A percentile compares a stretch with the other conserved stretches of the same genome.
Conservation (phyloP, 768 basidiomycete genomes). For the Phlebiopsis gigantea region DNA sequence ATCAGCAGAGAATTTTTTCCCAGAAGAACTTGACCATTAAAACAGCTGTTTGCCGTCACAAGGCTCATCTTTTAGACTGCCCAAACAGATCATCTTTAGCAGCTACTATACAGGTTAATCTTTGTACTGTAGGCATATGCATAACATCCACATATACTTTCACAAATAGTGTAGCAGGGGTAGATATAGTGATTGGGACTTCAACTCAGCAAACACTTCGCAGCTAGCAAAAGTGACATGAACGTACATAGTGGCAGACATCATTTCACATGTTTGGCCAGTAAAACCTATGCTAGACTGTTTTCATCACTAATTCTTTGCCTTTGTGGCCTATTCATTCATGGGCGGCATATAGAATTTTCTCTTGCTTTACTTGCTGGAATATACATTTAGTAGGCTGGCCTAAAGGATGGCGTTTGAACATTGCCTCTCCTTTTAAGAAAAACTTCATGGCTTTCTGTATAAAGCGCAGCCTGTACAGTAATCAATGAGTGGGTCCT, state of each 20-base stretch:
- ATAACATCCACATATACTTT: conserved; percentile 37
- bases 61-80: neutral
- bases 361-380: conserved; percentile 9
- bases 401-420: neutral
- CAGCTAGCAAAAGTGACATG: conserved; percentile 36
- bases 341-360: conserved; percentile 5
- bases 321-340: conserved; percentile 22
- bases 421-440: conserved; percentile 9
- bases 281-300: conserved; percentile 18
- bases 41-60: neutral
- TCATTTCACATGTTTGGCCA: conserved; percentile 21
- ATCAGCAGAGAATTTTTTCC: conserved; percentile 3
- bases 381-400: conserved; percentile 23
- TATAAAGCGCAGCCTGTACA: conserved; percentile 7
- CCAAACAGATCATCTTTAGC: conserved; percentile 19
- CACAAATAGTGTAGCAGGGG: conserved; percentile 22
- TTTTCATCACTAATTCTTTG: neutral
- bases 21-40: neutral
- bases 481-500: neutral
- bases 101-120: conserved; percentile 33
- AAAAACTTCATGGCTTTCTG: conserved; percentile 13
- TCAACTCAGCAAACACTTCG: conserved; percentile 17
- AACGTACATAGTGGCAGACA: conserved; percentile 17
- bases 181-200: conserved; percentile 17
- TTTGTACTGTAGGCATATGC: conserved; percentile 30